Conservation (phyloP, 2,329 filamentous ascomycete genomes). For the Calonectria pteridis region DNA sequence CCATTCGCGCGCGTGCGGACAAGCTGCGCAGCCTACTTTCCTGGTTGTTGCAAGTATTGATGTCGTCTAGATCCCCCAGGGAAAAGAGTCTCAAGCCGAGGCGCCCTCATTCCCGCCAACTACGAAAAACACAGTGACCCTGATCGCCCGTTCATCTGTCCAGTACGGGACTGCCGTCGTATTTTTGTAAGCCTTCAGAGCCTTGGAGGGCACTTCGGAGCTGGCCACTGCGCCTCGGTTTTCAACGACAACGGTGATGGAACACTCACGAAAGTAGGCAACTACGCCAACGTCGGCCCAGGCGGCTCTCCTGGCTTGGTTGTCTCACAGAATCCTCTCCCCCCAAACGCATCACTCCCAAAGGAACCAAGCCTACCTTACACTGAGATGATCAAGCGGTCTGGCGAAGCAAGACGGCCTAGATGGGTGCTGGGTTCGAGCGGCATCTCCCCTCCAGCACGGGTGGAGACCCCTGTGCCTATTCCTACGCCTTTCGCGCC, state of each 20-base stretch:
- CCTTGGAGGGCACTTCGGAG: conserved; percentile 45
- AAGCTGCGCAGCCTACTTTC: background rate
- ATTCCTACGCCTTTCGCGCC: background rate
- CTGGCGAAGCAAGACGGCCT: background rate
- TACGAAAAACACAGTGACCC: conserved; percentile 46
- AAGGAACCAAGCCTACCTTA: conserved; percentile 30
- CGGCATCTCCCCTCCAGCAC: background rate
- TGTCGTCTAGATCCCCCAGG: conserved; percentile 27
- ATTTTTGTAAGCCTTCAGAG: conserved; percentile 40
- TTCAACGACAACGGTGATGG: conserved; percentile 58
- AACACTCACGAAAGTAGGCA: conserved; percentile 49
- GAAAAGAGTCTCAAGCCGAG: conserved; percentile 30
- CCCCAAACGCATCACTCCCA: conserved; percentile 37
- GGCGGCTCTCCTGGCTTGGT: conserved; percentile 45
- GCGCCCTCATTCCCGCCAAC: conserved; percentile 49
- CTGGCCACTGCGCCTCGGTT: conserved; percentile 39
- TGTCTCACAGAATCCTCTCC: conserved; percentile 42
- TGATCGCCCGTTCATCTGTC: conserved; percentile 49
- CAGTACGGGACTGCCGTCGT: conserved; percentile 52
- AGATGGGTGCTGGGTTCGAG: background rate
- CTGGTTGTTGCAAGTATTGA: conserved; percentile 11
- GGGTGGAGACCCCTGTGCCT: background rate
- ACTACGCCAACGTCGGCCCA: conserved; percentile 37
- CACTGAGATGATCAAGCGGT: conserved; percentile 19
- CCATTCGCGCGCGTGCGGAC: background rate